Base-by-base conservation (phyloP, 169 alveolate species). In the Plasmodium coatneyi region DNA sequence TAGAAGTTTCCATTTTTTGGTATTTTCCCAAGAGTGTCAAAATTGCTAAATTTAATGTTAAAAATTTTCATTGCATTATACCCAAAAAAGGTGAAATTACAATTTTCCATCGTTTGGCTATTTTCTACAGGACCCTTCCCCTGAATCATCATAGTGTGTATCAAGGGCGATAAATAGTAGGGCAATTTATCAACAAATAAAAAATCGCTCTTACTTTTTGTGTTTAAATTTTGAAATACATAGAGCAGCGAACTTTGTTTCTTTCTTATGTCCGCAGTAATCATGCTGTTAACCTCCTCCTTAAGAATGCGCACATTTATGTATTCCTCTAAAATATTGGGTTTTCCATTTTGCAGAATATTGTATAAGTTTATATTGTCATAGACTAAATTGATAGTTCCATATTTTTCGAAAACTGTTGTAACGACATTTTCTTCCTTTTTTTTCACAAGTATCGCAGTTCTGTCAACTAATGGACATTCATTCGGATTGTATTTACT, bases 151-250 rank as follows among this genome's bases (percentile, higher is more conserved):
- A 87, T 56, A 1, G 93, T 87, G 60, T 87, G 93, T 43, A 76
- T 36, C 74, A 87, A 87, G 14, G 93, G 93, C 5, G 93, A 78
- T 56, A 87, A 87, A 79, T 71, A 71, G 79, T 87, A 87, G 7
- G 93, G 93, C 52, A 87, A 87, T 78, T 87, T 87, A 78, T 87
- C 93, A 78, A 78, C 81, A 43, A 87, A 87, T 87, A 87, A 36
- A 71, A 87, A 87, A 79, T 87, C 82, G 49, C 93, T 87, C 14
- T 66, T 87, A 3, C 39, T 36, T 3, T 78, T 79, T 78, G 41
- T 22, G 80, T 87, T 87, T 12, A 87, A 87, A 87, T 87, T 87
- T 79, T 87, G 87, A 79, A 87, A 87, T 87, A 87, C 72, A 78
- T 87, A 87, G 60, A 87, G 43, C 71, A 87, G 28, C 22, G 93